These are phyloP conservation scores for Polygonum maritimum DNA, from an alignment of 148 eudicot species.

Conservation along the genomic window DNA sequence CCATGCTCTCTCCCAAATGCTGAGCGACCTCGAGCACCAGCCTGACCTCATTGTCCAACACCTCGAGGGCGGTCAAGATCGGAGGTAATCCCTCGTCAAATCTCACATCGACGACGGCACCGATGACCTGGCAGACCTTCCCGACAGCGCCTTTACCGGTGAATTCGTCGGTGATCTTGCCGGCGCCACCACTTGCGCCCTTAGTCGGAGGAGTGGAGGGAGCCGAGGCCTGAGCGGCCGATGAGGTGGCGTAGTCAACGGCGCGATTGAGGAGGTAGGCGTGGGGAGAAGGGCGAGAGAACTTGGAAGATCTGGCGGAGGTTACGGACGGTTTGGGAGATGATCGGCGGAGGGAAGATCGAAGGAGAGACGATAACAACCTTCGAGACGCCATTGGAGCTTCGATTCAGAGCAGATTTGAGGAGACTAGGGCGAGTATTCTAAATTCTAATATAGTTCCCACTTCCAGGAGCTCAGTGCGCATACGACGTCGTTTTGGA, in stretches of 20 bases:
- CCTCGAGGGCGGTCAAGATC: conserved; percentile 86
- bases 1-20: conserved; percentile 90
- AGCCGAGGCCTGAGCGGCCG: conserved; percentile 1
- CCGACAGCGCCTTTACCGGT: conserved; percentile 71
- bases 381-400: conserved; percentile 39
- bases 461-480: too few relatives aligned
- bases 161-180: conserved; percentile 74
- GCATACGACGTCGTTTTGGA: too few relatives aligned
- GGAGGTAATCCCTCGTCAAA: conserved; percentile 76
- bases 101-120: conserved; percentile 92
- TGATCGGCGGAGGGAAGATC: conserved; percentile 11
- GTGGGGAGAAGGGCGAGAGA: conserved; percentile 11
- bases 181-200: conserved; percentile 1
- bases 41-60: conserved; percentile 63
- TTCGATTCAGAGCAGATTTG: not conserved
- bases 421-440: not conserved
- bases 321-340: conserved; percentile 18
- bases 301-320: conserved; percentile 4
- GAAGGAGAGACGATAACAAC: conserved; percentile 23
- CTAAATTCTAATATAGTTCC: too few relatives aligned
- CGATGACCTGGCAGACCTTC: conserved; percentile 82
- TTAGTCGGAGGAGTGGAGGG: conserved; percentile 17
- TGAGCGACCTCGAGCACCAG: conserved; percentile 91
- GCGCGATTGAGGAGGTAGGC: conserved; percentile 3
- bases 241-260: not conserved